phyloP scores from a whole-genome alignment of 2,329 filamentous ascomycete species.

The Fusarium sp. region DNA sequence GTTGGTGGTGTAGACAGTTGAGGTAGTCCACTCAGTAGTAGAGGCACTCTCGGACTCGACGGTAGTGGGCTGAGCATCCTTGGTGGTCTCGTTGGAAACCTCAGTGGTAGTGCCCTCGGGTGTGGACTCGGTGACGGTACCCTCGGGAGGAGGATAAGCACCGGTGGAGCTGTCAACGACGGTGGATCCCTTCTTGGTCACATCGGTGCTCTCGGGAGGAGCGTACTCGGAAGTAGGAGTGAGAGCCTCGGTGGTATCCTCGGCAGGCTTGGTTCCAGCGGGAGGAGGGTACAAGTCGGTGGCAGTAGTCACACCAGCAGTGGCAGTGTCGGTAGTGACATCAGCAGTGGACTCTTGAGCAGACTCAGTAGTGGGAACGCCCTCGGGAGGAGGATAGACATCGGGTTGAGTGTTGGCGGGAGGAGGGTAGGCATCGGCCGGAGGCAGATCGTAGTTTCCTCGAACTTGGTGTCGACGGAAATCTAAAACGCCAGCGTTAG shows the following conservation, averaged over 20 bases:
- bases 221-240: constrained; percentile 18
- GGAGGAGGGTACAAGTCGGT: constrained; percentile 26
- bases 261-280: constrained; percentile 12
- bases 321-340: constrained; percentile 1
- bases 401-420: background rate
- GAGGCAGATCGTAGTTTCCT: constrained; percentile 17
- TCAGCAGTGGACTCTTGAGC: background rate
- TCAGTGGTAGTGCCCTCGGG: constrained; percentile 9
- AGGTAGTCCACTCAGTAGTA: constrained; percentile 30
- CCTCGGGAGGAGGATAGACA: constrained; percentile 5
- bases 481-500: constrained; percentile 27
- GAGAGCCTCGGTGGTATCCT: constrained; percentile 20
- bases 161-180: constrained; percentile 9
- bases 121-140: background rate
- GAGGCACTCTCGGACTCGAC: background rate
- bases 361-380: background rate
- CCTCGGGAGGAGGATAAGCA: constrained; percentile 20
- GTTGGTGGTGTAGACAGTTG: constrained; percentile 41
- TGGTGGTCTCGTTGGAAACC: constrained; percentile 10
- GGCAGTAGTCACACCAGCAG: constrained; percentile 1
- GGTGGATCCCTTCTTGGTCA: constrained; percentile 23
- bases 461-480: constrained; percentile 9
- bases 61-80: constrained; percentile 2
- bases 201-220: constrained; percentile 18
- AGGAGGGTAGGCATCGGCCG: background rate